Percentiles rank a stretch among this genome's conserved stretches.
These are phyloP conservation scores for Marvania coccoides DNA, from an alignment of 139 green algal species.

Conservation along the genomic window DNA sequence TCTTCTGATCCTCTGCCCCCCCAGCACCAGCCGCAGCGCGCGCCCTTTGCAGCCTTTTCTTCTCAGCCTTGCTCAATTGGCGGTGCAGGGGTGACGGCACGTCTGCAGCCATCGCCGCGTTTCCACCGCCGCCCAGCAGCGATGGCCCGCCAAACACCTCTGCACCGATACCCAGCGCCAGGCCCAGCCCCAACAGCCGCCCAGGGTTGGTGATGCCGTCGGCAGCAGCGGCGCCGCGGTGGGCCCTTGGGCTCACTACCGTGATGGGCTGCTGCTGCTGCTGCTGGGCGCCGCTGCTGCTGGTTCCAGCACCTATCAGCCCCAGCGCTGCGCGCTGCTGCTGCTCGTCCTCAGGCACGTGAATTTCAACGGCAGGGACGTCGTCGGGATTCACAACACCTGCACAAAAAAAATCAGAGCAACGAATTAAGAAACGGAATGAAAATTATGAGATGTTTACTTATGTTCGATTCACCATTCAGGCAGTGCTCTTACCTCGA, in stretches of 20 bases:
- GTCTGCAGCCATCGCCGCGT: background rate
- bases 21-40: background rate
- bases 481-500: no score
- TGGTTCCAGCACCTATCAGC: background rate
- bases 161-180: constrained; percentile 18
- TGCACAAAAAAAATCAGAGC: no score
- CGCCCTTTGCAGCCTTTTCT: background rate
- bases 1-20: background rate
- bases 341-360: background rate
- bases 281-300: background rate
- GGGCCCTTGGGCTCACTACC: background rate
- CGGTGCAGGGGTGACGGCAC: constrained; percentile 13
- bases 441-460: no score
- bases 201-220: constrained; percentile 26
- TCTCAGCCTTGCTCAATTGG: background rate
- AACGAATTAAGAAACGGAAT: no score
- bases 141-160: constrained; percentile 13
- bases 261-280: background rate
- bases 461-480: no score
- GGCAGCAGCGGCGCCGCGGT: constrained; percentile 1
- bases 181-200: constrained; percentile 15
- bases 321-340: background rate
- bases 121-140: background rate
- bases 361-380: background rate
- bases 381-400: background rate